These are phyloP conservation scores for Neopestalotiopsis rosae DNA, from an alignment of 2,329 filamentous ascomycete species.

Conservation along the genomic window DNA sequence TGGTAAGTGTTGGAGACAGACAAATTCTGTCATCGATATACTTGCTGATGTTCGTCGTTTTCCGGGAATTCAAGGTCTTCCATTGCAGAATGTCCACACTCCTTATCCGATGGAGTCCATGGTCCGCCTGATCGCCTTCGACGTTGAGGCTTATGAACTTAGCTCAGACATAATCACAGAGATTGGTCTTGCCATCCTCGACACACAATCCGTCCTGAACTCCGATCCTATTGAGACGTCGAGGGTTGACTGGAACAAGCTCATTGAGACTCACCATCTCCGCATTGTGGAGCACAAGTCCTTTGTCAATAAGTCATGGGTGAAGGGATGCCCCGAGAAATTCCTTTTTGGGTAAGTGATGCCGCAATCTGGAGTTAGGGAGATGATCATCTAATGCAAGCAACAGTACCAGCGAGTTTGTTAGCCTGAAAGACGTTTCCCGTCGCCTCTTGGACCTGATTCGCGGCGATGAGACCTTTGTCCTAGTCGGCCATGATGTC, in stretches of 20 bases:
- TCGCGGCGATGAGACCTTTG: constrained; percentile 50
- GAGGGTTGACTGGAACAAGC: constrained; percentile 69
- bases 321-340: constrained; percentile 73
- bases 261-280: constrained; percentile 76
- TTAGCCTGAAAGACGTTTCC: constrained; percentile 39
- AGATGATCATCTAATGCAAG: constrained; percentile 20
- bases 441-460: constrained; percentile 44
- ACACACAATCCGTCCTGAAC: constrained; percentile 63
- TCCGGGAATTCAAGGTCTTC: not conserved
- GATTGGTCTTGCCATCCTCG: constrained; percentile 81
- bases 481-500: constrained; percentile 82
- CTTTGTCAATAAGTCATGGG: constrained; percentile 70
- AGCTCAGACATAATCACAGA: constrained; percentile 76
- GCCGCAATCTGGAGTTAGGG: not conserved
- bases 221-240: constrained; percentile 61
- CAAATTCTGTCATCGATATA: not conserved
- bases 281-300: constrained; percentile 73
- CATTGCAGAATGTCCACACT: constrained; percentile 37
- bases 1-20: constrained; percentile 19
- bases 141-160: constrained; percentile 82
- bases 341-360: constrained; percentile 77
- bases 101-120: constrained; percentile 54
- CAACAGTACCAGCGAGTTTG: constrained; percentile 48
- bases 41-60: not conserved
- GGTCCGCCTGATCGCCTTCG: constrained; percentile 78